phyloP scores from a whole-genome alignment of 805 yeast genomes.

The Diddensiella santjacobensis region DNA sequence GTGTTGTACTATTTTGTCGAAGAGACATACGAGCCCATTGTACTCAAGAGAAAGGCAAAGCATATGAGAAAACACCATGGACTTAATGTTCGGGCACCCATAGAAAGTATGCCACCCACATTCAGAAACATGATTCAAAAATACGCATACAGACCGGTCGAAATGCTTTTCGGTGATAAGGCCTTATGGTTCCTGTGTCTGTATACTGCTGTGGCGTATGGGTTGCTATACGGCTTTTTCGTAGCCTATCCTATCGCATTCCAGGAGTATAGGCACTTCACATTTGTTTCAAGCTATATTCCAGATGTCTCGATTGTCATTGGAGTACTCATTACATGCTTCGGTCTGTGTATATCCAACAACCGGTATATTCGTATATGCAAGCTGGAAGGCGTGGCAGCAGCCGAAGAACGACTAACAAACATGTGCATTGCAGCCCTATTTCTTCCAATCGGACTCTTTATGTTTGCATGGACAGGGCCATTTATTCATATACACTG shows the following conservation, averaged over 20 bases:
- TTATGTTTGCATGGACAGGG: constrained; percentile 20
- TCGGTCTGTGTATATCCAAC: constrained; percentile 1
- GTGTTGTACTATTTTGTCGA: constrained; percentile 1
- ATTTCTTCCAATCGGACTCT: constrained; percentile 14
- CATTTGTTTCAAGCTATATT: constrained; percentile 4
- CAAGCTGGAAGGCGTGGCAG: constrained; percentile 4
- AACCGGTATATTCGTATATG: background rate
- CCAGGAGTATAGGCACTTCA: constrained; percentile 4
- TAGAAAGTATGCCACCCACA: constrained; percentile 9
- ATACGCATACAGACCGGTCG: constrained; percentile 10
- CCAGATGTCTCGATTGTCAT: constrained; percentile 6
- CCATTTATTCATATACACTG: constrained; percentile 11
- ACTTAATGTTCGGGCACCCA: constrained; percentile 8
- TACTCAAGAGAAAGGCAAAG: constrained; percentile 6
- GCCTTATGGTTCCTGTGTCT: constrained; percentile 8
- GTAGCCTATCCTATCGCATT: constrained; percentile 11
- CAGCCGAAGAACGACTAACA: constrained; percentile 9
- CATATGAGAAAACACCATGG: constrained; percentile 6
- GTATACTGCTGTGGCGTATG: constrained; percentile 7
- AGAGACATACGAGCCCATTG: constrained; percentile 10
- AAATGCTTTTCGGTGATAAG: constrained; percentile 7
- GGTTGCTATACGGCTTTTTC: constrained; percentile 5
- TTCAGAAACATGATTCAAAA: constrained; percentile 4
- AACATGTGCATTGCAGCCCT: constrained; percentile 7
- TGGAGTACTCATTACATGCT: constrained; percentile 6